These are phyloP conservation scores for Picochlorum sp. DNA, from an alignment of 139 green algal genomes.

Conservation along the genomic window DNA sequence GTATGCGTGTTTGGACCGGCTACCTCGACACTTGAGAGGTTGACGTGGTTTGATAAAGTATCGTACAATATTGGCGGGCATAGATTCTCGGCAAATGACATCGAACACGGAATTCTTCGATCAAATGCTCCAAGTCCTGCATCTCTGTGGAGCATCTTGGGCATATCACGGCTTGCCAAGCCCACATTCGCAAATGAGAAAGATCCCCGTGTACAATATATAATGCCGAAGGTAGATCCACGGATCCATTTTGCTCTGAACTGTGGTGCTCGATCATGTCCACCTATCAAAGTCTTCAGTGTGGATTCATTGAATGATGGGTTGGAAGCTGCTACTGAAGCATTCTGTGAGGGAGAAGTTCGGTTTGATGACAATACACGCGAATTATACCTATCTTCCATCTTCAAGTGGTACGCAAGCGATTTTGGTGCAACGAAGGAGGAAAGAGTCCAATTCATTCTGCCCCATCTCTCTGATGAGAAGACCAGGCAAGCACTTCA, in stretches of 20 bases:
- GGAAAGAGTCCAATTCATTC: too few relatives aligned
- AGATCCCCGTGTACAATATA: conserved; percentile 38
- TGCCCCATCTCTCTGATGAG: too few relatives aligned
- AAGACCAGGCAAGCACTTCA: too few relatives aligned
- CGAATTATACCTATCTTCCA: conserved; percentile 65
- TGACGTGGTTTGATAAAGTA: conserved; percentile 31
- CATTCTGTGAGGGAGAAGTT: conserved; percentile 57
- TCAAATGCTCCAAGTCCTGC: conserved; percentile 61
- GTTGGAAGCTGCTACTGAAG: conserved; percentile 49
- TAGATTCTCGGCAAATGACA: conserved; percentile 70
- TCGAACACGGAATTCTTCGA: conserved; percentile 91
- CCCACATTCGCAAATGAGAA: conserved; percentile 30
- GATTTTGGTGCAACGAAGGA: conserved; percentile 60
- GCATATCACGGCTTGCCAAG: conserved; percentile 28
- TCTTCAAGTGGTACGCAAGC: conserved; percentile 80
- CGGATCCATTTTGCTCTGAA: conserved; percentile 94
- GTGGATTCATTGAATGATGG: conserved; percentile 64
- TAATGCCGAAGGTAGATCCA: conserved; percentile 54
- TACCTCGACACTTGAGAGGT: conserved; percentile 10
- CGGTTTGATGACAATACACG: conserved; percentile 36
- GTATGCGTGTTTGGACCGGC: conserved; percentile 34
- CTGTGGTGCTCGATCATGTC: conserved; percentile 86
- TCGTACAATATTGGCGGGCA: conserved; percentile 66
- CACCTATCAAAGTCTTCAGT: conserved; percentile 83
- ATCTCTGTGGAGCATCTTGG: conserved; percentile 39